phyloP scores from a whole-genome alignment of 768 basidiomycete genomes.

The Strobilomyces confusus region DNA sequence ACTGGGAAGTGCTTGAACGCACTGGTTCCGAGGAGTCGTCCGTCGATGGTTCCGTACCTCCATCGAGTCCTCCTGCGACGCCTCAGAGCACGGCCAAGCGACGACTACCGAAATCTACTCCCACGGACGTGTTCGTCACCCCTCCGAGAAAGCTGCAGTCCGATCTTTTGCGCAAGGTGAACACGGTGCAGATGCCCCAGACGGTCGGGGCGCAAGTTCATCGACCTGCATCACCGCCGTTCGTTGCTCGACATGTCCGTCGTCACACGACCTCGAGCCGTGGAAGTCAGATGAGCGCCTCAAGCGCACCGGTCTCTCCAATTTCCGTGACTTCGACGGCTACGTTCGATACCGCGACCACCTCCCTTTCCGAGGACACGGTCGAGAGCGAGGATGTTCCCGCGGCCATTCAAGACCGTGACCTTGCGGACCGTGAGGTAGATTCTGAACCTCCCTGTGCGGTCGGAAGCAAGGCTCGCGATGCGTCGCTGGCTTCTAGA shows the following conservation, averaged over 20 bases:
- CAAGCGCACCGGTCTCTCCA: conserved; percentile 33
- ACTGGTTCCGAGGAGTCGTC: conserved; percentile 27
- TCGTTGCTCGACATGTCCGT: conserved; percentile 31
- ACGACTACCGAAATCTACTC: conserved; percentile 11
- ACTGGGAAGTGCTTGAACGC: conserved; percentile 32
- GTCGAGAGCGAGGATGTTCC: conserved; percentile 20
- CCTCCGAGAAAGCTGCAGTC: conserved; percentile 5
- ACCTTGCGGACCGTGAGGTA: conserved; percentile 18
- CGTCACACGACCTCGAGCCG: conserved; percentile 32
- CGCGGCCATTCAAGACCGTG: conserved; percentile 6
- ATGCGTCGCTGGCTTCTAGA: conserved; percentile 14
- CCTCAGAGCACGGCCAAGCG: conserved; percentile 17
- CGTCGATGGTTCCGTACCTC: conserved; percentile 18
- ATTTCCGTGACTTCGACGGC: conserved; percentile 26
- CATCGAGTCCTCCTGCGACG: conserved; percentile 19
- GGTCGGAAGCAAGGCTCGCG: conserved; percentile 12
- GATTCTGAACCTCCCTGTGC: conserved; percentile 22
- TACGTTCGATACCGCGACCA: conserved; percentile 24
- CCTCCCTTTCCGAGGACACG: conserved; percentile 15
- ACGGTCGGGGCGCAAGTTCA: conserved; percentile 13
- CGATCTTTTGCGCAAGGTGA: conserved; percentile 24
- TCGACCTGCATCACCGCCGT: conserved; percentile 32
- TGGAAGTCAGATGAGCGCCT: conserved; percentile 24
- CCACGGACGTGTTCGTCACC: conserved; percentile 14
- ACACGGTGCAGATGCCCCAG: conserved; percentile 23